Conservation (phyloP, 2,329 filamentous ascomycete genomes). For the Orbilia quercus region DNA sequence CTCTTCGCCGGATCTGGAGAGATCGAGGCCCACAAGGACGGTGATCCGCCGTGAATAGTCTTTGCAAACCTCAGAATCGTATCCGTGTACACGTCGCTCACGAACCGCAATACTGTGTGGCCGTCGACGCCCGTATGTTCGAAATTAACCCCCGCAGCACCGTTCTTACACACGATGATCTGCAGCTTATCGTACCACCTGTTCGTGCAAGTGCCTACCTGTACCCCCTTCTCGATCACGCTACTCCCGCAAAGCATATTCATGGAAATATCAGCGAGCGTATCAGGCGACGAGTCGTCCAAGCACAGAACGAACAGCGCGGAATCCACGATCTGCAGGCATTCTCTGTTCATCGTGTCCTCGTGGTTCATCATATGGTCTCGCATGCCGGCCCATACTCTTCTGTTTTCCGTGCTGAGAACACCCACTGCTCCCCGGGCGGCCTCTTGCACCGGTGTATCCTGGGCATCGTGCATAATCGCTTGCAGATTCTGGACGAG, state of each 20-base stretch:
- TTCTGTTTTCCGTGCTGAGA: conserved; percentile 93
- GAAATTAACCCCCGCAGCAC: conserved; percentile 98
- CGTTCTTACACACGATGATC: conserved; percentile 99
- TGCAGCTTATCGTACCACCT: conserved; percentile 99
- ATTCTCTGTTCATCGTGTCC: conserved; percentile 94
- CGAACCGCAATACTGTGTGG: conserved; percentile 94
- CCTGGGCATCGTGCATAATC: conserved; percentile 87
- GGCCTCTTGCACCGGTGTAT: conserved; percentile 90
- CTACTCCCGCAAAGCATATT: conserved; percentile 99
- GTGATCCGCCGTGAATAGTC: conserved; percentile 93
- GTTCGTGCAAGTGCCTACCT: conserved; percentile 97
- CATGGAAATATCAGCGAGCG: conserved; percentile 85
- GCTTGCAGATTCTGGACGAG: conserved; percentile 90
- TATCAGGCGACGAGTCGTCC: conserved; percentile 87
- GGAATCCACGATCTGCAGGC: conserved; percentile 92
- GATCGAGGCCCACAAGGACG: conserved; percentile 87
- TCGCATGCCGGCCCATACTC: conserved; percentile 91
- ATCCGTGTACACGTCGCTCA: conserved; percentile 95
- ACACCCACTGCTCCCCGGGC: conserved; percentile 96
- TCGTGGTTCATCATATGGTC: conserved; percentile 84
- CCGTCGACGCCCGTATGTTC: conserved; percentile 98
- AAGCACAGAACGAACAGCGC: conserved; percentile 92
- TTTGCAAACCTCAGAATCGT: conserved; percentile 95
- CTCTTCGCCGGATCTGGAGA: conserved; percentile 94
- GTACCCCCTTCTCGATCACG: conserved; percentile 89